Percentiles rank a stretch among this genome's conserved stretches.
Evolutionary conservation across 1,284 basidiomycete species (phyloP).

Genomic region (Ceratobasidium sp.): DNA sequence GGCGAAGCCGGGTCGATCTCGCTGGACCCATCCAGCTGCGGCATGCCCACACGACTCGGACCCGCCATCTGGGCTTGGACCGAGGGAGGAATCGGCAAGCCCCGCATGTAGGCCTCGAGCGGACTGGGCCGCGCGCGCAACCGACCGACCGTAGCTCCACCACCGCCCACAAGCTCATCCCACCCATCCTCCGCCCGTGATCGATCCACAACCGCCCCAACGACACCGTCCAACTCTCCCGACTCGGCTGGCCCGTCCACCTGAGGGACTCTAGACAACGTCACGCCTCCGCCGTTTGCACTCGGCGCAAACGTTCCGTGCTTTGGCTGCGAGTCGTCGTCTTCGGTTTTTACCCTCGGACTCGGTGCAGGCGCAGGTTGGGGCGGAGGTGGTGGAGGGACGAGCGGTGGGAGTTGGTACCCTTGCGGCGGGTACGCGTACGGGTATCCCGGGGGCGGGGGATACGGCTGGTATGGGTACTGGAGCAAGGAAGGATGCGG

Average conservation of each 20-base stretch:
- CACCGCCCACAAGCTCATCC: slow-evolving; percentile 10
- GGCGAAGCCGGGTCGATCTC: slow-evolving; percentile 44
- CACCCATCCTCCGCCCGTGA: slow-evolving; percentile 22
- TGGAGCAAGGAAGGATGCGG: slow-evolving; percentile 39
- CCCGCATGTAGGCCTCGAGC: slow-evolving; percentile 51
- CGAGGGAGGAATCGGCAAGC: slow-evolving; percentile 22
- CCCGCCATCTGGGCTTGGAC: slow-evolving; percentile 47
- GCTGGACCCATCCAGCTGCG: slow-evolving; percentile 23
- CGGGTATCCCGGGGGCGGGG: slow-evolving; percentile 38
- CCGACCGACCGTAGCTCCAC: not conserved
- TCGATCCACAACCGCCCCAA: slow-evolving; percentile 65
- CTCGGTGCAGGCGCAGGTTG: slow-evolving; percentile 29
- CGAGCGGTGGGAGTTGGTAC: slow-evolving; percentile 46
- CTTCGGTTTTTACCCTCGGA: slow-evolving; percentile 47
- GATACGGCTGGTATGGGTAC: slow-evolving; percentile 34
- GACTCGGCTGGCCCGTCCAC: slow-evolving; percentile 64
- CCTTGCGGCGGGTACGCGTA: slow-evolving; percentile 36
- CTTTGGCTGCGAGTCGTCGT: slow-evolving; percentile 41
- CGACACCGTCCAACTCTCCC: slow-evolving; percentile 53
- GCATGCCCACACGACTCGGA: slow-evolving; percentile 22
- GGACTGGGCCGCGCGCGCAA: slow-evolving; percentile 43
- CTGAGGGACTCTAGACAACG: slow-evolving; percentile 69
- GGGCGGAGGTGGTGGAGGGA: slow-evolving; percentile 45
- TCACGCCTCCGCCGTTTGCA: not conserved
- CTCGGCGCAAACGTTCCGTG: slow-evolving; percentile 30